These are phyloP conservation scores for Backusella psychrophila DNA, from an alignment of 192 early-diverging fungal species.

Conservation along the genomic window DNA sequence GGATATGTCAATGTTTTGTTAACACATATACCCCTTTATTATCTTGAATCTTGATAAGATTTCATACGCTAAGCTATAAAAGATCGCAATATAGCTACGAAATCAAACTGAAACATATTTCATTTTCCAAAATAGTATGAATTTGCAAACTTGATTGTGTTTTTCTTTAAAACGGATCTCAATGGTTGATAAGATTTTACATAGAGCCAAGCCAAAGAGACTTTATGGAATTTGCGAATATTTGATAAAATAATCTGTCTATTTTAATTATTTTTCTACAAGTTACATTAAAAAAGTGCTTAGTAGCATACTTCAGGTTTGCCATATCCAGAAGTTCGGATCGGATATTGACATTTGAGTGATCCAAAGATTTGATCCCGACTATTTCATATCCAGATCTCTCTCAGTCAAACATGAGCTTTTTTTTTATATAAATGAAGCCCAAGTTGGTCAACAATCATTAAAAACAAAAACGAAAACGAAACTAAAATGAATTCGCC, in stretches of 20 bases:
- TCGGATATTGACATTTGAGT: neutral
- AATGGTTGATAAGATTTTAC: neutral
- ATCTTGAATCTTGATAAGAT: neutral
- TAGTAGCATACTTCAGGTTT: neutral
- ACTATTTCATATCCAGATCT: neutral
- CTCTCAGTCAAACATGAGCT: neutral
- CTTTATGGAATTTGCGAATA: neutral
- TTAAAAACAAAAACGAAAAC: neutral
- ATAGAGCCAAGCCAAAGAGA: neutral
- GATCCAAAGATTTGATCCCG: neutral
- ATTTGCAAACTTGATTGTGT: neutral
- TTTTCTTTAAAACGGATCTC: neutral
- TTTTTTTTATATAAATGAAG: neutral
- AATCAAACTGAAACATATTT: neutral
- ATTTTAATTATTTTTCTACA: neutral
- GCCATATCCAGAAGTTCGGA: neutral
- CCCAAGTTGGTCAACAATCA: neutral
- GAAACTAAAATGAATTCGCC: neutral
- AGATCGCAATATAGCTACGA: neutral
- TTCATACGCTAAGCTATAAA: neutral
- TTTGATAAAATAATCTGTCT: neutral
- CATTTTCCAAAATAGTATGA: neutral
- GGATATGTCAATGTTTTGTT: too few species aligned
- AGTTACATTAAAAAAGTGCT: neutral
- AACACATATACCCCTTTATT: too few species aligned